Evolutionary conservation across 768 basidiomycete genomes (phyloP).

Genomic region (Podaxis sp.): DNA sequence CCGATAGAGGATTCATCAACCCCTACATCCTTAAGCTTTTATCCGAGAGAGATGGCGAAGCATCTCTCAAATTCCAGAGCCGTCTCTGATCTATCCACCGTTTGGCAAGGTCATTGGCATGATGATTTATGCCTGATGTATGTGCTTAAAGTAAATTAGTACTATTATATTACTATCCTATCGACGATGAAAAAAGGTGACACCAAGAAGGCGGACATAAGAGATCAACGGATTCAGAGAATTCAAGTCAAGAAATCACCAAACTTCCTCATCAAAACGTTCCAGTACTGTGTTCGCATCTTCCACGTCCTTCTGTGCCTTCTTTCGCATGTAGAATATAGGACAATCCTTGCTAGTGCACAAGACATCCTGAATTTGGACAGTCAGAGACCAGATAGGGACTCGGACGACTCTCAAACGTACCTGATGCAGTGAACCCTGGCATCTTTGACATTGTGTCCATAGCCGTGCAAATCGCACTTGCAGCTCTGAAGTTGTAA

Average conservation of each 20-base stretch:
- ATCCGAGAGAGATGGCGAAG: slow-evolving; percentile 24
- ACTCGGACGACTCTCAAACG: slow-evolving; percentile 6
- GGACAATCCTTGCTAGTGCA: slow-evolving; percentile 98
- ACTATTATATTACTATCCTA: no score
- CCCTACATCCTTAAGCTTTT: slow-evolving; percentile 40
- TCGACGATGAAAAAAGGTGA: no score
- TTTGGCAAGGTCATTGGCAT: no score
- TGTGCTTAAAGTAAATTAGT: no score
- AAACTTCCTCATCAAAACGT: slow-evolving; percentile 77
- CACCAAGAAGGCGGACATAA: not conserved
- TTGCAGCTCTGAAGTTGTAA: slow-evolving; percentile 74
- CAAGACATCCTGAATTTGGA: slow-evolving; percentile 73
- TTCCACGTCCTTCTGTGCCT: slow-evolving; percentile 96
- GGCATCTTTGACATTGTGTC: slow-evolving; percentile 99
- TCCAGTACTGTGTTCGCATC: slow-evolving; percentile 78
- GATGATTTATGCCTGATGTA: no score
- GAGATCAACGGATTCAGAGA: not conserved
- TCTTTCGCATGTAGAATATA: slow-evolving; percentile 98
- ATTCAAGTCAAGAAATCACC: slow-evolving; percentile 42
- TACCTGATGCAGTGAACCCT: slow-evolving; percentile 95
- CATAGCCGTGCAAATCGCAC: slow-evolving; percentile 92
- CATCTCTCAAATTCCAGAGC: slow-evolving; percentile 3
- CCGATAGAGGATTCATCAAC: slow-evolving; percentile 37
- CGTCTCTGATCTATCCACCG: not conserved
- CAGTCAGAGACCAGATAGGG: not conserved